phyloP scores from a whole-genome alignment of 2,329 filamentous ascomycete species.

The Fusarium miscanthi region DNA sequence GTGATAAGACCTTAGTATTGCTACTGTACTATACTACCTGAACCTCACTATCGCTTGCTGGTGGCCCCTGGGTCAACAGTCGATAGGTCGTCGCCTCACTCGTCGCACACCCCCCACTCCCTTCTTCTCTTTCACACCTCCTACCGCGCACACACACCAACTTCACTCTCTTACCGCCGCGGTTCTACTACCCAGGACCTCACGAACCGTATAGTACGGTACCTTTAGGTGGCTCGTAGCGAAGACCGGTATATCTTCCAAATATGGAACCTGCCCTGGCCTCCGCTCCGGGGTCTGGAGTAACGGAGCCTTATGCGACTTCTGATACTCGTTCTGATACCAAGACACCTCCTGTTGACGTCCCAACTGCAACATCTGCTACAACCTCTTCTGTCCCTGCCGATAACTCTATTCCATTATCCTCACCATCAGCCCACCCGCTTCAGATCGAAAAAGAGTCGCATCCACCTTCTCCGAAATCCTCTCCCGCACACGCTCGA shows the following conservation, averaged over 20 bases:
- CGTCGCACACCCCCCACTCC: slow-evolving; percentile 34
- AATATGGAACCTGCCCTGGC: slow-evolving; percentile 44
- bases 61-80: slow-evolving; percentile 25
- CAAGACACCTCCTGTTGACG: slow-evolving; percentile 34
- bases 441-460: slow-evolving; percentile 21
- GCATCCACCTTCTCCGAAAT: slow-evolving; percentile 26
- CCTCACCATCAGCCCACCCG: slow-evolving; percentile 36
- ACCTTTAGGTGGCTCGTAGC: slow-evolving; percentile 27
- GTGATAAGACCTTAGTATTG: slow-evolving; percentile 31
- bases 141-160: slow-evolving; percentile 25
- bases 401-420: slow-evolving; percentile 34
- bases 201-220: slow-evolving; percentile 26
- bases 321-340: slow-evolving; percentile 45
- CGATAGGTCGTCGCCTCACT: slow-evolving; percentile 7
- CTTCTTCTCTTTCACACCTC: slow-evolving; percentile 15
- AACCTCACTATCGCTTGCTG: slow-evolving; percentile 10
- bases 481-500: slow-evolving; percentile 37
- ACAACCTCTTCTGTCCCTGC: slow-evolving; percentile 29
- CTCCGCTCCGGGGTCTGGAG: slow-evolving; percentile 36
- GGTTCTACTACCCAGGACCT: slow-evolving; percentile 24
- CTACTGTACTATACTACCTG: slow-evolving; percentile 12
- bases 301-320: slow-evolving; percentile 36
- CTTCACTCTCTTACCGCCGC: slow-evolving; percentile 23
- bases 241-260: slow-evolving; percentile 39
- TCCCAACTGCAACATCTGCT: slow-evolving; percentile 27